phyloP scores from a whole-genome alignment of 2,329 filamentous ascomycete genomes.

The Nemania sp. region DNA sequence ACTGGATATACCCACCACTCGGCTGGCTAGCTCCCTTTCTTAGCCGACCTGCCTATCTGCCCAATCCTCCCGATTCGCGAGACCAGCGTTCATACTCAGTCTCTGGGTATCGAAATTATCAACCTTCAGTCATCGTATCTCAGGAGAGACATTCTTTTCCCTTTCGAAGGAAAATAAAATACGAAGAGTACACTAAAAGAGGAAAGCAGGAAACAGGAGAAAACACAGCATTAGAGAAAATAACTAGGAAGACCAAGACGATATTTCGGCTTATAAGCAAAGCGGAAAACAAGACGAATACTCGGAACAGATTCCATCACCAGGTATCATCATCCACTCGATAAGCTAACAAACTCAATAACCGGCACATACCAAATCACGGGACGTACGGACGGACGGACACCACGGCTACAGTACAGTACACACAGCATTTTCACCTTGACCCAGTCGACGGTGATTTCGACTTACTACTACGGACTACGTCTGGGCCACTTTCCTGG shows the following conservation, averaged over 20 bases:
- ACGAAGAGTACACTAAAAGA: neutral
- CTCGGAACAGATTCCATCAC: neutral
- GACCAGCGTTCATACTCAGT: slow-evolving; percentile 23
- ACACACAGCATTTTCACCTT: slow-evolving; percentile 5
- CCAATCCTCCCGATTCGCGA: slow-evolving; percentile 21
- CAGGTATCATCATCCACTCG: neutral
- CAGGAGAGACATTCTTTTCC: too few species aligned
- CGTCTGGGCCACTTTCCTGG: slow-evolving; percentile 2
- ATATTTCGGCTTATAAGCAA: too few species aligned
- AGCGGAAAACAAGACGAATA: neutral
- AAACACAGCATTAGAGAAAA: neutral
- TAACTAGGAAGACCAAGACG: neutral
- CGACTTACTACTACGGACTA: slow-evolving; percentile 23
- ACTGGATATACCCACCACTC: slow-evolving; percentile 25
- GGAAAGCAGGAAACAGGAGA: neutral
- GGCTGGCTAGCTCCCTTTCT: slow-evolving; percentile 23
- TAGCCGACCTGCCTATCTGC: slow-evolving; percentile 23
- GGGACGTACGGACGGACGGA: neutral
- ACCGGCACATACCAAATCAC: neutral
- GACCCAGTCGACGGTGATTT: neutral
- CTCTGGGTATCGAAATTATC: slow-evolving; percentile 5
- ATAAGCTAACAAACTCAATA: slow-evolving; percentile 4
- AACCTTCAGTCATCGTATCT: too few species aligned
- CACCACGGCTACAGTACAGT: neutral
- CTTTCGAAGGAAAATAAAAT: too few species aligned